These are phyloP conservation scores for Trifolium pratense DNA, from an alignment of 306 rosid species.

Conservation along the genomic window DNA sequence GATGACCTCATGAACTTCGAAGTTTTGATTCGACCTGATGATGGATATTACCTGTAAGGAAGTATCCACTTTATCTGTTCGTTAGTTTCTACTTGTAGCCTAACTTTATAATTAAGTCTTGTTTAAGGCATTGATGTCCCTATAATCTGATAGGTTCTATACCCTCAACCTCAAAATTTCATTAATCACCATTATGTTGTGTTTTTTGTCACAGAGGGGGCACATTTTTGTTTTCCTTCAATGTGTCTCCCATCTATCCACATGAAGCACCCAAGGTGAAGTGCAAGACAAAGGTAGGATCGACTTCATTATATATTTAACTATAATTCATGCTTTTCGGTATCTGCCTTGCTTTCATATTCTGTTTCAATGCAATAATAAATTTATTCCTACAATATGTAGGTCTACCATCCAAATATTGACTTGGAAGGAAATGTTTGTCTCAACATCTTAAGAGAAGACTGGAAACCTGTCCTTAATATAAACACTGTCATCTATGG, in stretches of 20 bases:
- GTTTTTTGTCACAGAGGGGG: conserved; percentile 72
- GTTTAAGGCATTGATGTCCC: conserved; percentile 4
- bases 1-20: conserved; percentile 97
- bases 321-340: background rate
- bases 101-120: conserved; percentile 15
- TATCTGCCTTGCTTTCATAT: background rate
- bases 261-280: conserved; percentile 95
- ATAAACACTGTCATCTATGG: conserved; percentile 87
- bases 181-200: conserved; percentile 25
- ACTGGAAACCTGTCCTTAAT: conserved; percentile 96
- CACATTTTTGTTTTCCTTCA: conserved; percentile 75
- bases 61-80: conserved; percentile 28
- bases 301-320: conserved; percentile 22
- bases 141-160: conserved; percentile 9
- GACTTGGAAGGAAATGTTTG: conserved; percentile 98
- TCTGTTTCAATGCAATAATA: conserved; percentile 8
- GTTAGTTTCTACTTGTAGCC: conserved; percentile 10
- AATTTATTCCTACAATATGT: conserved; percentile 33
- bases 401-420: conserved; percentile 95
- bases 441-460: conserved; percentile 93
- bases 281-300: conserved; percentile 91
- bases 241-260: conserved; percentile 82
- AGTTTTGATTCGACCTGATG: conserved; percentile 92
- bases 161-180: background rate
- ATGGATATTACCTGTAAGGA: conserved; percentile 84